Conservation (phyloP, 2,329 filamentous ascomycete genomes). For the Fusarium agapanthi region DNA sequence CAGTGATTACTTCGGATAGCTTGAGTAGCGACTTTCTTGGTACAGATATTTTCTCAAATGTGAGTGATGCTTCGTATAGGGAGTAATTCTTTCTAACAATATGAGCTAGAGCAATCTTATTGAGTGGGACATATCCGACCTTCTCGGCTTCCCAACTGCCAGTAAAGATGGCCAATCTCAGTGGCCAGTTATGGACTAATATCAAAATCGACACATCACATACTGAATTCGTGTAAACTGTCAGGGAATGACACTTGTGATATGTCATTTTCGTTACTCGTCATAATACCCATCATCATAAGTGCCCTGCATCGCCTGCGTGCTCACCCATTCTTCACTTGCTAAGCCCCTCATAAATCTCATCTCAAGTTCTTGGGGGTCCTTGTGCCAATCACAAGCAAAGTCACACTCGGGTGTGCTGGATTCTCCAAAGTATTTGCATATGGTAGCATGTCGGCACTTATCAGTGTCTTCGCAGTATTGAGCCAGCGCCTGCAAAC, state of each 20-base stretch:
- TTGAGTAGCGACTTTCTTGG: slow-evolving; percentile 29
- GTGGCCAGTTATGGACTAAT: slow-evolving; percentile 26
- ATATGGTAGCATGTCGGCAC: slow-evolving; percentile 81
- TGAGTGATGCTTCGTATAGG: slow-evolving; percentile 1
- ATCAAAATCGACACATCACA: neutral
- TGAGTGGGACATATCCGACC: slow-evolving; percentile 40
- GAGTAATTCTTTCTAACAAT: slow-evolving; percentile 2
- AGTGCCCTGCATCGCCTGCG: slow-evolving; percentile 66
- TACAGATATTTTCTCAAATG: slow-evolving; percentile 28
- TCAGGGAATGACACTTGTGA: neutral
- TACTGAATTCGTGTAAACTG: too few relatives aligned
- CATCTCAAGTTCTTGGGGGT: slow-evolving; percentile 64
- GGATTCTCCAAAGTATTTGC: slow-evolving; percentile 78
- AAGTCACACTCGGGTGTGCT: slow-evolving; percentile 70
- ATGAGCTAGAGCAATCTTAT: slow-evolving; percentile 31
- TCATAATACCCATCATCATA: slow-evolving; percentile 66
- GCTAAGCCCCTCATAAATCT: slow-evolving; percentile 65
- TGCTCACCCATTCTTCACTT: slow-evolving; percentile 70
- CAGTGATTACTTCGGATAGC: slow-evolving; percentile 16
- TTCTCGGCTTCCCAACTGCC: slow-evolving; percentile 32
- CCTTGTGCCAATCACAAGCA: slow-evolving; percentile 83
- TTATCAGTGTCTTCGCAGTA: slow-evolving; percentile 81
- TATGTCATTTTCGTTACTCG: slow-evolving; percentile 43
- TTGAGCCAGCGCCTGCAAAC: slow-evolving; percentile 72
- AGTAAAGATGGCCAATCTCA: slow-evolving; percentile 1